A percentile compares a stretch with the other conserved stretches of the same genome.
These are phyloP conservation scores for Plantago elongata DNA, from an alignment of 257 asterid species.

Conservation along the genomic window DNA sequence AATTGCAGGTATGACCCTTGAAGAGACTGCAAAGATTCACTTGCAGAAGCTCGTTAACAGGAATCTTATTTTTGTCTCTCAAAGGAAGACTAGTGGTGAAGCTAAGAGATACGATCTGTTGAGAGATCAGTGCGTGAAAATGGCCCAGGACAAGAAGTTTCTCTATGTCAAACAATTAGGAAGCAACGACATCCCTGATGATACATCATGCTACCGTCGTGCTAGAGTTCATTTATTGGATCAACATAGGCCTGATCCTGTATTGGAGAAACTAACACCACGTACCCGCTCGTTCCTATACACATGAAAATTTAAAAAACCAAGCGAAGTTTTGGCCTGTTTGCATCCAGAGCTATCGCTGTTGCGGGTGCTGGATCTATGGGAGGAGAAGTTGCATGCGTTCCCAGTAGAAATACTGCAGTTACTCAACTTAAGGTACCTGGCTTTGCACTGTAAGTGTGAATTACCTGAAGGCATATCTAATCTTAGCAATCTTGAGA, in stretches of 20 bases:
- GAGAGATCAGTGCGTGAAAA: background rate
- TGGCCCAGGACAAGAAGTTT: background rate
- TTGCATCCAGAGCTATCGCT: background rate
- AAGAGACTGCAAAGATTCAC: background rate
- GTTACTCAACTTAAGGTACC: background rate
- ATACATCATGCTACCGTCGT: background rate
- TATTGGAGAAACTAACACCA: background rate
- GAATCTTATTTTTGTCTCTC: background rate
- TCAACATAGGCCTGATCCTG: background rate
- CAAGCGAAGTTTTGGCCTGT: background rate
- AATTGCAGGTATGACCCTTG: too few relatives aligned
- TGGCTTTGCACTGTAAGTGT: background rate
- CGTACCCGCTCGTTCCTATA: background rate
- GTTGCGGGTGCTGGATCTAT: background rate
- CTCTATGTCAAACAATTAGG: background rate
- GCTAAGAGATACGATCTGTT: background rate
- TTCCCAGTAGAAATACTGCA: background rate
- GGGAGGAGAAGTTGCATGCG: background rate
- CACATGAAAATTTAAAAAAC: background rate
- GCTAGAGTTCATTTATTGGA: background rate
- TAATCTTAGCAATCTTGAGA: background rate
- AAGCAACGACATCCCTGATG: background rate
- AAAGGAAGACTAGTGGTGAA: background rate
- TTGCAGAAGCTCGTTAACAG: background rate
- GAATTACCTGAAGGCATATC: background rate